Conservation (phyloP, 2,329 filamentous ascomycete species). For the Calonectria henricotiae region DNA sequence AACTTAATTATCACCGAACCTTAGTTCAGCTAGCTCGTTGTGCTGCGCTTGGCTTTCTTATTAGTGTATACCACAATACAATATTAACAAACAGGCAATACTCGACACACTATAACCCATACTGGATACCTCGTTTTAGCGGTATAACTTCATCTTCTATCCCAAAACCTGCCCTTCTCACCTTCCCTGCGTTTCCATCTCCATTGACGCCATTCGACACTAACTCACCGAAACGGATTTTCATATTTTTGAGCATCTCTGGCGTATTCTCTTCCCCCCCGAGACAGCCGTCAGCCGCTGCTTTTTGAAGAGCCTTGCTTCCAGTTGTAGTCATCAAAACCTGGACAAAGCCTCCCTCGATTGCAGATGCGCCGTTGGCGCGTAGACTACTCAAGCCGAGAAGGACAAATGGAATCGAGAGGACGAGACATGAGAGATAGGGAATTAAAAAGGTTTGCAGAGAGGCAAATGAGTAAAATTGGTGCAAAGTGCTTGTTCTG, state of each 20-base stretch:
- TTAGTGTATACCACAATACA: too few species aligned
- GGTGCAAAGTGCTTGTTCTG: not conserved
- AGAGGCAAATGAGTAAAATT: not conserved
- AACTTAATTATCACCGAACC: too few species aligned
- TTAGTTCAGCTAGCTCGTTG: too few species aligned
- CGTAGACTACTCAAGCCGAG: not conserved
- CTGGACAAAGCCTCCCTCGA: not conserved
- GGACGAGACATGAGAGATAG: not conserved
- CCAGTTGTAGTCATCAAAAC: conserved; percentile 4
- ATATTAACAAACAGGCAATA: too few species aligned
- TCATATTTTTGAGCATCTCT: not conserved
- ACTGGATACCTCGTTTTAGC: not conserved
- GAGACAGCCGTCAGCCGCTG: not conserved
- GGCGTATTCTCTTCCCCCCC: conserved; percentile 6
- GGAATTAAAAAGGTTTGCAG: not conserved
- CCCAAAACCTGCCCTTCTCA: not conserved
- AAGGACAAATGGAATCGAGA: not conserved
- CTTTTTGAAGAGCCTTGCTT: not conserved
- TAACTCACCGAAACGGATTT: not conserved
- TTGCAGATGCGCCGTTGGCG: not conserved
- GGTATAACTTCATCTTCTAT: not conserved
- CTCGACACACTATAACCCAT: not conserved
- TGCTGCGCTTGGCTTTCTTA: too few species aligned
- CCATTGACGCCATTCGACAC: not conserved
- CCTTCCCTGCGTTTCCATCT: not conserved